Conservation (phyloP, 805 yeast genomes). For the Nakazawaea ambrosiae region DNA sequence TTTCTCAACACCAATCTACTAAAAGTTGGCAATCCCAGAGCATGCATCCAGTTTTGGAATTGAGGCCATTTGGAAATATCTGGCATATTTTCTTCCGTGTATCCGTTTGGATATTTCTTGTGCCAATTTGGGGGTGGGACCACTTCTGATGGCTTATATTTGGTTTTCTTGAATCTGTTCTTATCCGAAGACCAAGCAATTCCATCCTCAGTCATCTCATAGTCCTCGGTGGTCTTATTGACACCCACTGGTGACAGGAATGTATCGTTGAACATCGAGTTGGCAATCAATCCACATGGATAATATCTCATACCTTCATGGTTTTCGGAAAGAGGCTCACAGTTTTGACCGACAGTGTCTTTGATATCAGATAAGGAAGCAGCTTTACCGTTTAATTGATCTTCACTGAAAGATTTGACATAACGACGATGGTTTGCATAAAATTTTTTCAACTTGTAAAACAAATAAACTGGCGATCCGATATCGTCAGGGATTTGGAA, state of each 20-base stretch:
- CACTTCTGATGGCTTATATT: slow-evolving; percentile 50
- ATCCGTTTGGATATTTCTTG: slow-evolving; percentile 65
- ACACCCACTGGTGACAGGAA: slow-evolving; percentile 42
- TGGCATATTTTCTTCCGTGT: slow-evolving; percentile 62
- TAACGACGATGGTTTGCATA: slow-evolving; percentile 92
- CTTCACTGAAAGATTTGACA: slow-evolving; percentile 77
- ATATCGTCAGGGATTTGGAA: slow-evolving; percentile 71
- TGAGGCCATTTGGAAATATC: slow-evolving; percentile 61
- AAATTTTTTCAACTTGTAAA: slow-evolving; percentile 80
- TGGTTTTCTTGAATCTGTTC: slow-evolving; percentile 55
- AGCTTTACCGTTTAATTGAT: slow-evolving; percentile 74
- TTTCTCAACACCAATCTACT: slow-evolving; percentile 62
- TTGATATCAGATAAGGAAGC: slow-evolving; percentile 44
- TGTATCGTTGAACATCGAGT: slow-evolving; percentile 74
- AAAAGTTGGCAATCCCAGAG: slow-evolving; percentile 66
- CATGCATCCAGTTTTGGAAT: slow-evolving; percentile 82
- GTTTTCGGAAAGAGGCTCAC: slow-evolving; percentile 56
- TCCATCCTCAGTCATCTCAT: slow-evolving; percentile 39
- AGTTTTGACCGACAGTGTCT: slow-evolving; percentile 47
- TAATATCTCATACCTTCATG: slow-evolving; percentile 48
- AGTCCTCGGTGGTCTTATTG: slow-evolving; percentile 36
- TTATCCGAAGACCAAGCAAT: slow-evolving; percentile 73
- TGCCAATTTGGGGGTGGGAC: slow-evolving; percentile 85
- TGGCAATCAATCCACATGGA: slow-evolving; percentile 84
- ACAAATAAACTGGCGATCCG: slow-evolving; percentile 67